Percentiles rank a stretch among this genome's conserved stretches.
Evolutionary conservation across 2,329 filamentous ascomycete genomes (phyloP).

Genomic region (Fusarium devonianum): DNA sequence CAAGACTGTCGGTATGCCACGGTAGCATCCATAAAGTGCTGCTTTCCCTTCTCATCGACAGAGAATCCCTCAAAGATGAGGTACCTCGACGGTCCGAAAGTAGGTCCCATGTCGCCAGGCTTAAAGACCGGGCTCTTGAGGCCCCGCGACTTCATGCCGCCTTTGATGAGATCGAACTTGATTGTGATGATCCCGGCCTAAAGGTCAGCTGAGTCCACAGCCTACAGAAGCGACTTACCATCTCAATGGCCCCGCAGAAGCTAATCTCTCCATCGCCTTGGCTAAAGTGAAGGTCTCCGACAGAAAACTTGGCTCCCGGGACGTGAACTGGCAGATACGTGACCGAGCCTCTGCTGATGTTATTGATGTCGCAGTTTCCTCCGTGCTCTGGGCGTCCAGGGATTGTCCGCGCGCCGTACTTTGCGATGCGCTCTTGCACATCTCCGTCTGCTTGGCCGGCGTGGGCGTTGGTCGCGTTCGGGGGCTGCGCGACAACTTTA

Average conservation of each 20-base stretch:
- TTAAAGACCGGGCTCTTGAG: slow-evolving; percentile 89
- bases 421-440: slow-evolving; percentile 71
- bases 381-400: slow-evolving; percentile 86
- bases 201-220: background rate
- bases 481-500: slow-evolving; percentile 73
- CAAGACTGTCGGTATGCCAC: slow-evolving; percentile 86
- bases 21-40: slow-evolving; percentile 87
- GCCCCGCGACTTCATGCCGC: slow-evolving; percentile 74
- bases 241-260: slow-evolving; percentile 90
- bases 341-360: slow-evolving; percentile 78
- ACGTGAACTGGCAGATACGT: slow-evolving; percentile 91
- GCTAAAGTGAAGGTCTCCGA: slow-evolving; percentile 87
- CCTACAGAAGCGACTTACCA: slow-evolving; percentile 53
- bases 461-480: slow-evolving; percentile 74
- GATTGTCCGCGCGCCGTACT: slow-evolving; percentile 84
- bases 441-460: slow-evolving; percentile 68
- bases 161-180: slow-evolving; percentile 87
- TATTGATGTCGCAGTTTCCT: slow-evolving; percentile 93
- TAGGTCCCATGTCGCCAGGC: slow-evolving; percentile 63
- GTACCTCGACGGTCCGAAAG: slow-evolving; percentile 27
- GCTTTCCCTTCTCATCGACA: slow-evolving; percentile 86
- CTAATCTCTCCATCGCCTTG: slow-evolving; percentile 92
- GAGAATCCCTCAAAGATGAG: slow-evolving; percentile 74
- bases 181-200: slow-evolving; percentile 83
- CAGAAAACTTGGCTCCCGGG: slow-evolving; percentile 84